phyloP scores from a whole-genome alignment of 768 basidiomycete genomes.

The Clavulina sp. region DNA sequence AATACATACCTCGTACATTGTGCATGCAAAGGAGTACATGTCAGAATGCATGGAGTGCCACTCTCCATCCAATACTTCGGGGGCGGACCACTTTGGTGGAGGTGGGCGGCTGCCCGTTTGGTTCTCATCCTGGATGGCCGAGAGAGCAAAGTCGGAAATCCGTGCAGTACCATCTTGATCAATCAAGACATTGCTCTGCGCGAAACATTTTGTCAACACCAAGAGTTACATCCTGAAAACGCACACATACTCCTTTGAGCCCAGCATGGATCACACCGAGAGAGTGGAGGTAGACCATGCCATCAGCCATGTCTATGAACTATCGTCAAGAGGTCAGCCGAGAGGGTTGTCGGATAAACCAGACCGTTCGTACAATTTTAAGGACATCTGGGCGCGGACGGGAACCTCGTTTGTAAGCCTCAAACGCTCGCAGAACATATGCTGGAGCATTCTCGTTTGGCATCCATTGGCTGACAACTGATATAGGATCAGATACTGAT shows the following conservation, averaged over 20 bases:
- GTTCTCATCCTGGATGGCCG: background rate
- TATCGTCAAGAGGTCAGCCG: too few species aligned
- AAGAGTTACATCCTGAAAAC: too few species aligned
- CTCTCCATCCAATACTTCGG: constrained; percentile 1
- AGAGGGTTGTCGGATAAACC: too few species aligned
- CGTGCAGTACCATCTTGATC: background rate
- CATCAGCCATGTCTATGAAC: background rate
- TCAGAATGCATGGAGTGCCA: background rate
- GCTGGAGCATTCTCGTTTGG: background rate
- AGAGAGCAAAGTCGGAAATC: background rate
- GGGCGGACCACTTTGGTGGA: background rate
- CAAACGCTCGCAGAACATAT: too few species aligned
- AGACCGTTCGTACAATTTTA: too few species aligned
- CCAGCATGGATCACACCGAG: background rate
- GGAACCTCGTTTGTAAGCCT: too few species aligned
- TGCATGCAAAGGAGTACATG: background rate
- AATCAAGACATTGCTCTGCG: constrained; percentile 1
- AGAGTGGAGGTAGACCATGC: background rate
- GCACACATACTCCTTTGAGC: background rate
- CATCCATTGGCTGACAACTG: constrained; percentile 1
- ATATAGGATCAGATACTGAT: too few species aligned
- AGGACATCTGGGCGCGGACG: too few species aligned
- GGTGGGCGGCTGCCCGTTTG: constrained; percentile 1
- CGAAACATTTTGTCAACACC: background rate
- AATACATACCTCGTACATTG: background rate